These are phyloP conservation scores for Trametes elegans DNA, from an alignment of 768 basidiomycete genomes.

Conservation along the genomic window DNA sequence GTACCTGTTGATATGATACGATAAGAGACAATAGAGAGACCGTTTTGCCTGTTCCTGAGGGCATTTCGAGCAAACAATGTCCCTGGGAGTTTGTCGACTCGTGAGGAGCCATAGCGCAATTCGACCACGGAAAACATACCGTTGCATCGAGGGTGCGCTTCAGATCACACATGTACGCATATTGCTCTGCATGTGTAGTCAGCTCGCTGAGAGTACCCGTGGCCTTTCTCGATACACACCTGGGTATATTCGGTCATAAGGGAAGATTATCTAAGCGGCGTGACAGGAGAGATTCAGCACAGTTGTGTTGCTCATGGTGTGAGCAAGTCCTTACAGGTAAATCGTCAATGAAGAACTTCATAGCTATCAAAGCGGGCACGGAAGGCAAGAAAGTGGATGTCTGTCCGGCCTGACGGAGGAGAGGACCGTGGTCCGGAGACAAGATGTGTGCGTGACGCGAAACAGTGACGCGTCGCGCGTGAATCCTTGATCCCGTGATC, in stretches of 20 bases:
- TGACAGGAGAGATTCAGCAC: neutral
- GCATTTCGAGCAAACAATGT: slow-evolving; percentile 99
- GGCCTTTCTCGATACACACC: slow-evolving; percentile 46
- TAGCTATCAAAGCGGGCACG: slow-evolving; percentile 12
- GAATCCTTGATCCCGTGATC: neutral
- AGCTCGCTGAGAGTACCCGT: slow-evolving; percentile 4
- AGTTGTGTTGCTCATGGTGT: neutral
- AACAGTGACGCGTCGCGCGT: slow-evolving; percentile 8
- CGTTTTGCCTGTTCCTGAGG: slow-evolving; percentile 98
- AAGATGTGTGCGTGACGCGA: slow-evolving; percentile 7
- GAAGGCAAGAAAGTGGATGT: neutral
- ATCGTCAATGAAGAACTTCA: slow-evolving; percentile 38
- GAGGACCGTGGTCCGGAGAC: slow-evolving; percentile 19
- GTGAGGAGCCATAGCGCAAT: neutral
- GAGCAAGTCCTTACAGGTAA: slow-evolving; percentile 48
- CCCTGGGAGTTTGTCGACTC: slow-evolving; percentile 53
- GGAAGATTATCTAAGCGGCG: slow-evolving; percentile 71
- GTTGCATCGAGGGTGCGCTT: slow-evolving; percentile 95
- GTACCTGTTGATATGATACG: slow-evolving; percentile 95
- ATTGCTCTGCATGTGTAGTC: slow-evolving; percentile 70
- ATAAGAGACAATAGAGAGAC: slow-evolving; percentile 94
- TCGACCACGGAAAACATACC: slow-evolving; percentile 44
- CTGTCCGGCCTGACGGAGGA: neutral
- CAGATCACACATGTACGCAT: slow-evolving; percentile 98
- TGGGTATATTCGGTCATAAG: slow-evolving; percentile 94